These are phyloP conservation scores for Nicotiana obtusifolia DNA, from an alignment of 257 asterid species.

Conservation along the genomic window DNA sequence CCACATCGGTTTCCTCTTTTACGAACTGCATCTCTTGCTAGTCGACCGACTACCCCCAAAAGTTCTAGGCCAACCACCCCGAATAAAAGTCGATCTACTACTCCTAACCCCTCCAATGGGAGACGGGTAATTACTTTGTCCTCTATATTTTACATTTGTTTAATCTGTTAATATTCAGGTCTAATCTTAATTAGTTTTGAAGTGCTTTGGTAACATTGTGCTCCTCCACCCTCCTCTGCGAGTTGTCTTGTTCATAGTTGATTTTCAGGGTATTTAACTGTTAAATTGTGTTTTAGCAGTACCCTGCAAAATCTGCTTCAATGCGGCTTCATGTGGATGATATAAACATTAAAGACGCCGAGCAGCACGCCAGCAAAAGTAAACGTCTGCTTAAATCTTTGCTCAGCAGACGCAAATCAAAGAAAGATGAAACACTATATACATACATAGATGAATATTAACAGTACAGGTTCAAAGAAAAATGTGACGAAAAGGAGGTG, in stretches of 20 bases:
- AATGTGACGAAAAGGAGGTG: constrained; percentile 3
- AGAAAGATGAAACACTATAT: constrained; percentile 78
- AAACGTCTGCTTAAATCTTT: constrained; percentile 82
- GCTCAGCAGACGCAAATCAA: constrained; percentile 84
- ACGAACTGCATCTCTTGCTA: constrained; percentile 67
- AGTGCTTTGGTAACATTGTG: not conserved
- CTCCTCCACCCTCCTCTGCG: not conserved
- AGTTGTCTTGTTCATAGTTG: not conserved
- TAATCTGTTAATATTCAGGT: not conserved
- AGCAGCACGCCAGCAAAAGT: constrained; percentile 65
- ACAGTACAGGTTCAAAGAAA: constrained; percentile 6
- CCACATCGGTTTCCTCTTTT: constrained; percentile 81
- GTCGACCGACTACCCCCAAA: constrained; percentile 66
- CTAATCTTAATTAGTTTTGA: not conserved
- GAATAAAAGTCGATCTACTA: constrained; percentile 55
- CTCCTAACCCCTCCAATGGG: constrained; percentile 59
- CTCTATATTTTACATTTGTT: not conserved
- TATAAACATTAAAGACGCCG: constrained; percentile 50
- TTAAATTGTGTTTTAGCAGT: constrained; percentile 32
- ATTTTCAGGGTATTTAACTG: not conserved
- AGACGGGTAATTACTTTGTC: constrained; percentile 32
- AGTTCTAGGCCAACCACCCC: constrained; percentile 72
- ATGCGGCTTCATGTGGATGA: constrained; percentile 62
- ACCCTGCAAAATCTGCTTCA: constrained; percentile 70
- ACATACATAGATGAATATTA: constrained; percentile 86